Evolutionary conservation across 306 rosid species (phyloP), one percentile per base, ranked within the genome.

Genomic region (Sesbania bispinosa): DNA sequence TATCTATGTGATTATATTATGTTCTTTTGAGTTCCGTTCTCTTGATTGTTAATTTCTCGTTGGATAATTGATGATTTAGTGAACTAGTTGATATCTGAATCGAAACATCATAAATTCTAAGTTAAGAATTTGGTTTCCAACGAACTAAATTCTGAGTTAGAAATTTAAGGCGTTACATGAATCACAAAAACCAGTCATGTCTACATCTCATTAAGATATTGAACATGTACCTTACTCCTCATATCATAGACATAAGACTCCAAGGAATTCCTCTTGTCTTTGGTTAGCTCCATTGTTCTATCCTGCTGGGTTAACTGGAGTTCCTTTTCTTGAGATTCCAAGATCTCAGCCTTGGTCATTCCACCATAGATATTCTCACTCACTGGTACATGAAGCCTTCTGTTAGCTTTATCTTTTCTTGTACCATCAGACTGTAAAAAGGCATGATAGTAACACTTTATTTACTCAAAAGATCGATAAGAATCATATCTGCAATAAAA

Each of bases 241-340:
- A 77, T 89, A 14, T 89, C 96, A 77, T 92, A 92, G 52, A 92
- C 86, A 21, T 84, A 89, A 15, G 98, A 88, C 72, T 89, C 98
- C 74, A 92, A 69, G n/a, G 86, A 85, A 47, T 92, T 92, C 87
- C 76, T 89, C 86, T 48, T 88, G 74, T 86, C 81, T 80, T 89
- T 92, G 15, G 95, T 87, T 78, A 78, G 88, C 83, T 92, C 98
- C 88, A 88, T 84, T 4, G 76, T 64, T 74, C 59, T 82, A 75
- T 89, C 96, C 79, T 88, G 96, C 52, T 76, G 69, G 21, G 81
- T 75, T 80, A 92, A 79, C 84, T 78, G 83, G 50, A 62, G 54
- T 81, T 92, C 96, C 75, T 79, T 86, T 55, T 75, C 86, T 54
- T 50, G 90, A 60, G 95, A 95, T 83, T 86, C 86, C 36, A 55